phyloP scores from a whole-genome alignment of 306 rosid genomes.

The Alnus rubra region DNA sequence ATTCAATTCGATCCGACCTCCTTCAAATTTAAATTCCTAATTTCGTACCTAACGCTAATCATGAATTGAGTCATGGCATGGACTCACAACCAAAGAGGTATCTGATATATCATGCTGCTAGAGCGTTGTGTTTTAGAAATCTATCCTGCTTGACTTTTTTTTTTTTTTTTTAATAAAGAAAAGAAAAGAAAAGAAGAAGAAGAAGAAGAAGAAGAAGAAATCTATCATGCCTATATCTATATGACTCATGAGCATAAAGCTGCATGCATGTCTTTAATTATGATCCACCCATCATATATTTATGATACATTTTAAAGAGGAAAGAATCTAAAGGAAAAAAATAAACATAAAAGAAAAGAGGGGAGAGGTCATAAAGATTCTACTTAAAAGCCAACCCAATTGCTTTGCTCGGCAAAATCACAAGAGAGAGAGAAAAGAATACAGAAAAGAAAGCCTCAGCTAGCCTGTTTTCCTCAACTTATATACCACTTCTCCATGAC shows the following conservation, averaged over 20 bases:
- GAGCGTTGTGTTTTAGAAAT: not conserved
- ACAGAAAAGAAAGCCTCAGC: not conserved
- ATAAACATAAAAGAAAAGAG: not conserved
- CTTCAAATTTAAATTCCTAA: no score
- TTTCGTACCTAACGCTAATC: no score
- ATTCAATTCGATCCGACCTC: no score
- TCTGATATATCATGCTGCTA: not conserved
- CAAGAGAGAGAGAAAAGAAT: not conserved
- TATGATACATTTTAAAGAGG: not conserved
- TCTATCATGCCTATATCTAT: not conserved
- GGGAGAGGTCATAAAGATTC: not conserved
- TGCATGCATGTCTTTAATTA: not conserved
- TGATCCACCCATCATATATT: not conserved
- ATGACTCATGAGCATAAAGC: not conserved
- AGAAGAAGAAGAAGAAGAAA: not conserved
- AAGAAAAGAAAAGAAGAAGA: no score
- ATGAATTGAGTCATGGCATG: no score
- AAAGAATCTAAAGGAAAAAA: not conserved
- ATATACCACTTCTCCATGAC: not conserved
- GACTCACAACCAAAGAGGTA: not conserved
- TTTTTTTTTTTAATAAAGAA: no score
- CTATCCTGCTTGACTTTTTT: not conserved
- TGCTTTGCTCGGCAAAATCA: not conserved
- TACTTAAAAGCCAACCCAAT: not conserved
- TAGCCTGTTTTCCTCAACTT: not conserved